These are phyloP conservation scores for Grosmannia serpens DNA, from an alignment of 2,329 filamentous ascomycete genomes.

Conservation along the genomic window DNA sequence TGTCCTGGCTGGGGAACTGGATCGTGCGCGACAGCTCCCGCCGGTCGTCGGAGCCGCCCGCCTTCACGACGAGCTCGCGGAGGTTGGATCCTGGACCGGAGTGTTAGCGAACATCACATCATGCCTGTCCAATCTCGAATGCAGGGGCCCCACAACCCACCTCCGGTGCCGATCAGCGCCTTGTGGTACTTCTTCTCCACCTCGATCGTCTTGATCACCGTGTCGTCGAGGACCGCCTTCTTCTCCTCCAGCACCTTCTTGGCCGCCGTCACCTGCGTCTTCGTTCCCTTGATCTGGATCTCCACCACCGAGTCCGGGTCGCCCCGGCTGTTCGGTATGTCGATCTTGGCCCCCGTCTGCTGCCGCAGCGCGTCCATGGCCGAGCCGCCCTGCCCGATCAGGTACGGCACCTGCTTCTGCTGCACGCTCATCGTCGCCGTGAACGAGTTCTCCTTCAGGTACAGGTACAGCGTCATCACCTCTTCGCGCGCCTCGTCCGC, in stretches of 20 bases:
- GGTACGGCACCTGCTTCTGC: slow-evolving; percentile 81
- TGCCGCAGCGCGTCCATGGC: slow-evolving; percentile 86
- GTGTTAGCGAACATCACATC: too few species aligned
- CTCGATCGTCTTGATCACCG: slow-evolving; percentile 71
- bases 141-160: too few species aligned
- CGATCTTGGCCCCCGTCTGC: slow-evolving; percentile 76
- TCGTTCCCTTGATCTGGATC: slow-evolving; percentile 85
- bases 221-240: slow-evolving; percentile 78
- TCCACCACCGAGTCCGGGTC: slow-evolving; percentile 61
- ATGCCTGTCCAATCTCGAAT: too few species aligned
- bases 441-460: slow-evolving; percentile 77
- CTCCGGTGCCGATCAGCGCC: slow-evolving; percentile 76
- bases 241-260: slow-evolving; percentile 85
- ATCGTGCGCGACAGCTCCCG: slow-evolving; percentile 79
- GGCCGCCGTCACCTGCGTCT: slow-evolving; percentile 79
- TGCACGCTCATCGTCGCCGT: slow-evolving; percentile 73
- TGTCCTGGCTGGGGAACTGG: slow-evolving; percentile 85
- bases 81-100: slow-evolving; percentile 59
- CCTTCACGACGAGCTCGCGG: slow-evolving; percentile 72
- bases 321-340: slow-evolving; percentile 75
- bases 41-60: slow-evolving; percentile 80
- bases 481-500: slow-evolving; percentile 88
- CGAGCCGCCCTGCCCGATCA: slow-evolving; percentile 83
- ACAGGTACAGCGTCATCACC: slow-evolving; percentile 78
- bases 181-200: slow-evolving; percentile 94